These are phyloP conservation scores for Solanum chaucha DNA, from an alignment of 257 asterid species.

Conservation along the genomic window DNA sequence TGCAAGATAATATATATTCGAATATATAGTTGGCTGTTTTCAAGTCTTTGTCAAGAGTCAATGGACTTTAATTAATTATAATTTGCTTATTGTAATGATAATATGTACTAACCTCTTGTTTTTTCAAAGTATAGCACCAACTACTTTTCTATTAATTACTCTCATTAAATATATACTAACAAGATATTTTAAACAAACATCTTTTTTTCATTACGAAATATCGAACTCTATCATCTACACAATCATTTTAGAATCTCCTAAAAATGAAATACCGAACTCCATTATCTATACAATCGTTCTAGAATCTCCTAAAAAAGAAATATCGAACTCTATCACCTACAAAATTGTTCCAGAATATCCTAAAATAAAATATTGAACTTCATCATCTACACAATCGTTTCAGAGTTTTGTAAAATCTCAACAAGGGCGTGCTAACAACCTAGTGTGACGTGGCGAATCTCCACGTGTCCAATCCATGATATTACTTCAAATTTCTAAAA, in stretches of 20 bases:
- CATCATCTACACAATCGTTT: not conserved
- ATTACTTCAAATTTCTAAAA: not conserved
- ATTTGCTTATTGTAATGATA: not conserved
- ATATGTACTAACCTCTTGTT: not conserved
- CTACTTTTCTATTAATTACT: not conserved
- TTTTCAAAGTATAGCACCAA: not conserved
- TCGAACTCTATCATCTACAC: accelerated
- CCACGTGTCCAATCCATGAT: not conserved
- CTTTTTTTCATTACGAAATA: not conserved
- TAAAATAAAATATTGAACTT: not conserved
- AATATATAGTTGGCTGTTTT: not conserved
- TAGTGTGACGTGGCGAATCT: not conserved
- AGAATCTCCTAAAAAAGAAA: not conserved
- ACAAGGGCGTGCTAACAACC: not conserved
- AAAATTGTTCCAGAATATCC: no score
- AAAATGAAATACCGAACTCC: not conserved
- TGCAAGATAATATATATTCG: not conserved
- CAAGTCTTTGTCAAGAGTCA: not conserved
- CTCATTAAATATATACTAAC: not conserved
- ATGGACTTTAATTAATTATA: not conserved
- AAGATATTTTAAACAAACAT: not conserved
- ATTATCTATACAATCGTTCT: not conserved
- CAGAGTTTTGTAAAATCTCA: not conserved
- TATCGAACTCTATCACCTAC: not conserved
- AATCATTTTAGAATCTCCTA: not conserved